Conservation (phyloP, 2,329 filamentous ascomycete genomes). For the Botrytis tulipae region DNA sequence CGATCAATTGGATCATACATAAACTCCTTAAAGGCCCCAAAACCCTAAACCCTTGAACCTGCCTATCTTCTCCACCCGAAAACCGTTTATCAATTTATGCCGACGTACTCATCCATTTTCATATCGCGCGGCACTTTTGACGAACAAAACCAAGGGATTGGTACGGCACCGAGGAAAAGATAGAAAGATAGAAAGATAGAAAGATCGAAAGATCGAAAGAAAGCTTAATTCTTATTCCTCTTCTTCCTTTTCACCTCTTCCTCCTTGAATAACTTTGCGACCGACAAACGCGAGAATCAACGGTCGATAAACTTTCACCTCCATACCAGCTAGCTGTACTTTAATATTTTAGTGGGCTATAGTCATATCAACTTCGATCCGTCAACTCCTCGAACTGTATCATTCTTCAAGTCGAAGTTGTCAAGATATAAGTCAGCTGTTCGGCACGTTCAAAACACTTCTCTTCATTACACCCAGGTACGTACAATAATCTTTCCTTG, state of each 20-base stretch:
- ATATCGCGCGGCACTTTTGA: neutral
- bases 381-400: neutral
- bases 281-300: neutral
- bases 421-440: neutral
- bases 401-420: neutral
- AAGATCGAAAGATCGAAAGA: conserved; percentile 2
- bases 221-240: neutral
- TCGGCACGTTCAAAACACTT: neutral
- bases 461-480: neutral
- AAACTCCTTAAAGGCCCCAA: neutral
- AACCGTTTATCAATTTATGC: conserved; percentile 14
- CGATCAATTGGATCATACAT: conserved; percentile 13
- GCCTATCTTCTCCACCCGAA: conserved; percentile 16
- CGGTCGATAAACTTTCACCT: neutral
- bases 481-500: neutral
- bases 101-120: neutral
- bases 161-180: neutral
- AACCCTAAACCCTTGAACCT: conserved; percentile 5
- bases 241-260: neutral
- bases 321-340: neutral
- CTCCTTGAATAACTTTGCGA: neutral
- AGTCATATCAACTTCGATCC: neutral
- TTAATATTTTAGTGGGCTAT: neutral
- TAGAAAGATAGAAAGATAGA: neutral
- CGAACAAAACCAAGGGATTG: neutral